phyloP scores from a whole-genome alignment of 140 eudicot genomes.

The Ambrosia hybrid region DNA sequence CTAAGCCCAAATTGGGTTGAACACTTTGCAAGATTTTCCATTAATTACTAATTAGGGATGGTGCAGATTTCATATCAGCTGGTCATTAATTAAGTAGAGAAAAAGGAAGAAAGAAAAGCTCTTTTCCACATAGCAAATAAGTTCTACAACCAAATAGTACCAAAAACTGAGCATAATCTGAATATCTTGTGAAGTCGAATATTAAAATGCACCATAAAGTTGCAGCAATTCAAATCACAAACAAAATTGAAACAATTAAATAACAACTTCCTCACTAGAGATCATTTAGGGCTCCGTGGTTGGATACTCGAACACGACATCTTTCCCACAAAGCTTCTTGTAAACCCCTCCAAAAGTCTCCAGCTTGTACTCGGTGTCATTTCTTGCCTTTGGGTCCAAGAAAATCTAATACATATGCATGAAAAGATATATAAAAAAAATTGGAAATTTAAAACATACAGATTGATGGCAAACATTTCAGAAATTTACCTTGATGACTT shows the following conservation, averaged over 20 bases:
- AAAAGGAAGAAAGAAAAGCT: neutral
- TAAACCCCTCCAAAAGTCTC: constrained; percentile 80
- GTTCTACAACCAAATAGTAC: constrained; percentile 16
- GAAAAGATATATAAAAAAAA: neutral
- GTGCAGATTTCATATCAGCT: neutral
- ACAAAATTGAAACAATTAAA: constrained; percentile 34
- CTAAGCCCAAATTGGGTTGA: too few relatives aligned
- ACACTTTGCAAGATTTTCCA: too few relatives aligned
- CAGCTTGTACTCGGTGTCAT: constrained; percentile 77
- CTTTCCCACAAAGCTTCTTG: constrained; percentile 88
- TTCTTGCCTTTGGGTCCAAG: constrained; percentile 75
- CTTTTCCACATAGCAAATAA: neutral
- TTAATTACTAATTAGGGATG: too few relatives aligned
- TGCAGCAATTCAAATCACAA: constrained; percentile 28
- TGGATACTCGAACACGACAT: constrained; percentile 77
- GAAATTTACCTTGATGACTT: constrained; percentile 58
- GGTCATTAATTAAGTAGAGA: neutral
- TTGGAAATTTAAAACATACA: neutral
- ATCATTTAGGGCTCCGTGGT: constrained; percentile 43
- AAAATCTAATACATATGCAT: constrained; percentile 41
- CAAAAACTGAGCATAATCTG: constrained; percentile 19
- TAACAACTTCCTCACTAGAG: neutral
- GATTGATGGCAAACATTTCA: neutral
- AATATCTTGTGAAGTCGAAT: constrained; percentile 23
- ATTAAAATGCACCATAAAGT: constrained; percentile 27